Conservation (phyloP, 805 yeast genomes). For the Torulaspora franciscae region DNA sequence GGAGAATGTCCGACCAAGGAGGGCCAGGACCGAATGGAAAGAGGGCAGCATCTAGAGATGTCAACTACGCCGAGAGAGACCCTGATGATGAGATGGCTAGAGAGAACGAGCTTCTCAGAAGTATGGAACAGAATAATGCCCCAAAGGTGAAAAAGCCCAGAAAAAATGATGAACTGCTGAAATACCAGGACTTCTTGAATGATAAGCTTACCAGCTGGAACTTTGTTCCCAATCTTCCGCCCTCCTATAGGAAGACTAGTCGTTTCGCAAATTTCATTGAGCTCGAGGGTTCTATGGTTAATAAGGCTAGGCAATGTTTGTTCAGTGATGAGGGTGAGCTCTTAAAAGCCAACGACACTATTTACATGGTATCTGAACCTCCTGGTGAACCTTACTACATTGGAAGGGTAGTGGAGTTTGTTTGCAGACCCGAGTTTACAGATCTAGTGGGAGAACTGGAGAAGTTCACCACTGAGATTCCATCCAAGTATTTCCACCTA, state of each 20-base stretch:
- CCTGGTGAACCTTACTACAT: slow-evolving; percentile 92
- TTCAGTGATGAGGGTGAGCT: slow-evolving; percentile 17
- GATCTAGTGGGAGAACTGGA: slow-evolving; percentile 13
- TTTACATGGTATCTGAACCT: slow-evolving; percentile 85
- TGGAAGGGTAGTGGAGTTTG: slow-evolving; percentile 77
- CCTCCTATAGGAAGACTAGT: slow-evolving; percentile 28
- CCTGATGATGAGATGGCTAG: slow-evolving; percentile 27
- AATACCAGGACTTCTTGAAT: slow-evolving; percentile 25
- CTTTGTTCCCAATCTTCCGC: slow-evolving; percentile 33
- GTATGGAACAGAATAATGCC: background rate
- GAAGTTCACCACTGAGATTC: slow-evolving; percentile 31
- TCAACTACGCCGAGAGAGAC: slow-evolving; percentile 29
- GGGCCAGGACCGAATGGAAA: slow-evolving; percentile 9
- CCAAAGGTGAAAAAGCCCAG: slow-evolving; percentile 2
- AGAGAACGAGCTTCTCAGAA: slow-evolving; percentile 21
- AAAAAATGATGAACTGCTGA: slow-evolving; percentile 11
- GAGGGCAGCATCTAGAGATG: slow-evolving; percentile 22
- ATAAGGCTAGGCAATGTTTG: slow-evolving; percentile 28
- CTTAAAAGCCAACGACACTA: slow-evolving; percentile 46
- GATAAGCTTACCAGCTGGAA: slow-evolving; percentile 29
- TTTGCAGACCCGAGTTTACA: slow-evolving; percentile 28
- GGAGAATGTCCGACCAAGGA: slow-evolving; percentile 6
- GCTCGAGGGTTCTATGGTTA: slow-evolving; percentile 38
- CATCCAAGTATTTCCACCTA: slow-evolving; percentile 52
- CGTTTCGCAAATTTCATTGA: slow-evolving; percentile 39